Evolutionary conservation across 1,284 basidiomycete species (phyloP).

Genomic region (Crucibulum cyathiforme): DNA sequence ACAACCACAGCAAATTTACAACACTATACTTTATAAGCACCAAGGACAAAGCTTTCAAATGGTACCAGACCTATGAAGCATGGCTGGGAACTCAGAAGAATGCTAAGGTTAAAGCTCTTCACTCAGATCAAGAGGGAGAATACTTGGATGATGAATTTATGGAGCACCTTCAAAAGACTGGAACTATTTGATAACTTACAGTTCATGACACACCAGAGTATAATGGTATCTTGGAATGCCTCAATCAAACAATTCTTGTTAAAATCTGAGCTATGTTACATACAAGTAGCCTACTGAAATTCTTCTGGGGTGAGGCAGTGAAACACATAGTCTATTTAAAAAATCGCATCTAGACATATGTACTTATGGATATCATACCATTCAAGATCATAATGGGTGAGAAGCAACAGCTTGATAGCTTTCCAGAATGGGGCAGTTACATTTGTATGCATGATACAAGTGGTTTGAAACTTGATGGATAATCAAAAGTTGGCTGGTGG

Average conservation of each 20-base stretch:
- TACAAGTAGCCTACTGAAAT: constrained; percentile 4
- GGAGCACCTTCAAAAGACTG: constrained; percentile 9
- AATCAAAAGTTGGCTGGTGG: constrained; percentile 11
- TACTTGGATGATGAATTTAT: constrained; percentile 13
- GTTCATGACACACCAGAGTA: constrained; percentile 6
- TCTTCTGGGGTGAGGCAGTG: constrained; percentile 6
- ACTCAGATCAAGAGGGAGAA: constrained; percentile 12
- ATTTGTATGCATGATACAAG: constrained; percentile 11
- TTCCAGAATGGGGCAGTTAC: background rate
- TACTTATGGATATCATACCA: background rate
- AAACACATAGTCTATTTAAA: constrained; percentile 1
- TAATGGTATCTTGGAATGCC: background rate
- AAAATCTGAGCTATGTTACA: constrained; percentile 9
- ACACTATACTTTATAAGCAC: constrained; percentile 17
- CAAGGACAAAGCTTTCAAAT: constrained; percentile 11
- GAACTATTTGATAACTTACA: constrained; percentile 15
- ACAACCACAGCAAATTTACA: constrained; percentile 22
- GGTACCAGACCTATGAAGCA: background rate
- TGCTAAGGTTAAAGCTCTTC: constrained; percentile 6
- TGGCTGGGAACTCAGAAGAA: constrained; percentile 8
- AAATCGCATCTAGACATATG: background rate
- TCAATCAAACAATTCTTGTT: constrained; percentile 4
- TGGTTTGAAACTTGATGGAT: constrained; percentile 10
- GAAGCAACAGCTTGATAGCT: background rate
- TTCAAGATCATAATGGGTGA: background rate